Percentiles rank a stretch among this genome's conserved stretches.
These are phyloP conservation scores for Boletus reticulatus DNA, from an alignment of 768 basidiomycete species.

Conservation along the genomic window DNA sequence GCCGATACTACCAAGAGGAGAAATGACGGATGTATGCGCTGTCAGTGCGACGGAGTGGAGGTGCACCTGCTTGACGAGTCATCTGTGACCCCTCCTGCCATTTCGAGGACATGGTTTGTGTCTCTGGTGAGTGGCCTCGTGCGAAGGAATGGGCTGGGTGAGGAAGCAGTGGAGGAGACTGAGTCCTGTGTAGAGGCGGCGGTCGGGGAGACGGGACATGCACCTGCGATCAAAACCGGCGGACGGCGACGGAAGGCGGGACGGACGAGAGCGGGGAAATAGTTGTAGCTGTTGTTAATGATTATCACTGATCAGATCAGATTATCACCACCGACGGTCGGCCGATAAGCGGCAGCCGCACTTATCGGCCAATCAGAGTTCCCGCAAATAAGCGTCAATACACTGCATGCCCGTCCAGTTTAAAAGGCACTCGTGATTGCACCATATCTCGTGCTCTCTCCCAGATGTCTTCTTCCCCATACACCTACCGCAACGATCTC, in stretches of 20 bases:
- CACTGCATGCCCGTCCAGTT: slow-evolving; percentile 9
- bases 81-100: slow-evolving; percentile 54
- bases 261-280: slow-evolving; percentile 36
- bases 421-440: slow-evolving; percentile 20
- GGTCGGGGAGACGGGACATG: slow-evolving; percentile 21
- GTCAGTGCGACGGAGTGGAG: slow-evolving; percentile 60
- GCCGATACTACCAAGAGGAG: slow-evolving; percentile 9
- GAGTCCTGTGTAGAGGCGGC: slow-evolving; percentile 43
- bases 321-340: background rate
- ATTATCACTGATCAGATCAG: slow-evolving; percentile 1
- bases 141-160: slow-evolving; percentile 18
- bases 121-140: slow-evolving; percentile 34
- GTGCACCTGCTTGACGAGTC: slow-evolving; percentile 57
- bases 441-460: background rate
- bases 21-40: slow-evolving; percentile 4
- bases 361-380: slow-evolving; percentile 33
- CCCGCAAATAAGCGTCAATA: slow-evolving; percentile 28
- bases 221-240: slow-evolving; percentile 51
- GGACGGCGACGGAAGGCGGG: slow-evolving; percentile 63
- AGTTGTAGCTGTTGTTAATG: background rate
- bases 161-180: slow-evolving; percentile 29
- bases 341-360: slow-evolving; percentile 1
- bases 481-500: slow-evolving; percentile 73
- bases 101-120: slow-evolving; percentile 71
- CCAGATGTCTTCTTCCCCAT: slow-evolving; percentile 28